phyloP scores from a whole-genome alignment of 2,329 filamentous ascomycete species.

The Dryadomyces sulphureus region DNA sequence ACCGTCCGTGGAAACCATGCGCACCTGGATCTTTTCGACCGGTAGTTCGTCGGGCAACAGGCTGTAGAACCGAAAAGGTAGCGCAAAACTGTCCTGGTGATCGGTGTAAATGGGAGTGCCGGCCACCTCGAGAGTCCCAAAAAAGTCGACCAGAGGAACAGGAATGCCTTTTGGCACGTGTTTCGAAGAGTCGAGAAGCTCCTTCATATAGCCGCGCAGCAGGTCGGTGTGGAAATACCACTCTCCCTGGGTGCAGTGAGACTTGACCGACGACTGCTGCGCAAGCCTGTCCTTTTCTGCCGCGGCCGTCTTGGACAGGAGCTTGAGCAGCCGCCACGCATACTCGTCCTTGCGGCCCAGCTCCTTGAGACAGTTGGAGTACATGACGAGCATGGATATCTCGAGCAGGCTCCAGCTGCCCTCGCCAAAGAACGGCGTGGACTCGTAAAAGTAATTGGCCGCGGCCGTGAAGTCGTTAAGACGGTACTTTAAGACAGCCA shows the following conservation, averaged over 20 bases:
- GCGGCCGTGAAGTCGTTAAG: conserved; percentile 60
- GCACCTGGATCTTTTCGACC: conserved; percentile 49
- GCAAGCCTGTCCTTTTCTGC: conserved; percentile 27
- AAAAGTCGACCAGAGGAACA: conserved; percentile 59
- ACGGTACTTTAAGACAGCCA: conserved; percentile 72
- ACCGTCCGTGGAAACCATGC: conserved; percentile 39
- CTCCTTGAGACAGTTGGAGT: conserved; percentile 66
- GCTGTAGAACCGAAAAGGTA: conserved; percentile 55
- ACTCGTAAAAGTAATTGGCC: conserved; percentile 60
- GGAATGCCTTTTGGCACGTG: conserved; percentile 42
- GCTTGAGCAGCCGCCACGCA: conserved; percentile 56
- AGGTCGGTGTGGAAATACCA: conserved; percentile 13
- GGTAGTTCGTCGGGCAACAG: conserved; percentile 56
- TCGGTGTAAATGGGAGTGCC: conserved; percentile 55
- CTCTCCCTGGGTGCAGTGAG: conserved; percentile 10
- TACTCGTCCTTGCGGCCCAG: conserved; percentile 67
- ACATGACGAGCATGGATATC: conserved; percentile 71
- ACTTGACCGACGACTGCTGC: conserved; percentile 21
- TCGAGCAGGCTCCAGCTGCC: conserved; percentile 70
- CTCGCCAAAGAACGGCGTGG: conserved; percentile 65
- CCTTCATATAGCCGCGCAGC: conserved; percentile 32
- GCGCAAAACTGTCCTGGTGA: conserved; percentile 58
- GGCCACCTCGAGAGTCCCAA: conserved; percentile 52
- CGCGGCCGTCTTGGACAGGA: conserved; percentile 52
- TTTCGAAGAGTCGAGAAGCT: conserved; percentile 30